Evolutionary conservation across 208 protist genomes (phyloP).

Genomic region (Wallacemonas sp.): DNA sequence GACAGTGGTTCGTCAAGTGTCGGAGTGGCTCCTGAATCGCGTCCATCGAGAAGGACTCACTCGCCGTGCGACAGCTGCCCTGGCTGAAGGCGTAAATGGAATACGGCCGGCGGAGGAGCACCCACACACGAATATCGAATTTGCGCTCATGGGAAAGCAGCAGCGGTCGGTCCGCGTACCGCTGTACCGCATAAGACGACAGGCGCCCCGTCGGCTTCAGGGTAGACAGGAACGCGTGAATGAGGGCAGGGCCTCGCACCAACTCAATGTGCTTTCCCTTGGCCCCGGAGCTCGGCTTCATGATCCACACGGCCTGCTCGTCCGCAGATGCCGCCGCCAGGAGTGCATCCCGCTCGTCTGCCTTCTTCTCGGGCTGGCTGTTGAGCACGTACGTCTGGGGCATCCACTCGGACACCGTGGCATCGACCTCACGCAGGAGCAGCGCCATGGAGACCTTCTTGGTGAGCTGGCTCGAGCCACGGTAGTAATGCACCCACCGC

Average conservation of each 20-base stretch:
- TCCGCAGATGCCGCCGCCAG: slow-evolving; percentile 30
- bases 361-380: slow-evolving; percentile 46
- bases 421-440: slow-evolving; percentile 48
- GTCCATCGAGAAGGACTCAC: slow-evolving; percentile 48
- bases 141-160: slow-evolving; percentile 76
- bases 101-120: slow-evolving; percentile 62
- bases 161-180: slow-evolving; percentile 85
- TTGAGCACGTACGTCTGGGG: slow-evolving; percentile 77
- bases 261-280: slow-evolving; percentile 82
- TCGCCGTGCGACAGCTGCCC: slow-evolving; percentile 82
- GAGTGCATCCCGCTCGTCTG: slow-evolving; percentile 54
- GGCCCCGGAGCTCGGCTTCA: slow-evolving; percentile 81
- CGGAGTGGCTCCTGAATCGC: slow-evolving; percentile 43
- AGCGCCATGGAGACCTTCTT: slow-evolving; percentile 79
- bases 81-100: slow-evolving; percentile 82
- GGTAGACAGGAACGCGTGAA: slow-evolving; percentile 41
- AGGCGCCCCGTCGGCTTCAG: slow-evolving; percentile 22
- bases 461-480: slow-evolving; percentile 79
- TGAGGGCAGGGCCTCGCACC: slow-evolving; percentile 30
- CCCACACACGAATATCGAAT: slow-evolving; percentile 92
- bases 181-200: slow-evolving; percentile 76
- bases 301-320: slow-evolving; percentile 69
- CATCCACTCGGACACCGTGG: slow-evolving; percentile 57
- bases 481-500: slow-evolving; percentile 90
- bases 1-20: slow-evolving; percentile 92